Base-by-base conservation (phyloP, 2,329 filamentous ascomycete genomes). In the Diplodia intermedia region DNA sequence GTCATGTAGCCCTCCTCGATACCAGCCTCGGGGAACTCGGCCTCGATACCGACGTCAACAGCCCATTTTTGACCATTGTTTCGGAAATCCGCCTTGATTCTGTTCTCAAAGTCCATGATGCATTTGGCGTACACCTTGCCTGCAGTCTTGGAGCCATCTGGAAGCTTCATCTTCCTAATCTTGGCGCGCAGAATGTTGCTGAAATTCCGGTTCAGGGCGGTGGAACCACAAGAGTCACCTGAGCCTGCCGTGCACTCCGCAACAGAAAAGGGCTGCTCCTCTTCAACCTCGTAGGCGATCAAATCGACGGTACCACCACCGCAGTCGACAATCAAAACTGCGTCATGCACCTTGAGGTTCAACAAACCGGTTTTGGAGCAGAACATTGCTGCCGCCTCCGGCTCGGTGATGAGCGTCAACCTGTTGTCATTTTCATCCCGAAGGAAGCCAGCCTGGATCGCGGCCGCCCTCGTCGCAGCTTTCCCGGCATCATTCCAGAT, bases 1-100 rank as follows among this genome's bases (percentile, higher is more conserved):
- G 94, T 98, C 95, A 99, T 99, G 84, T 97, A 98, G 62, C 95
- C 94, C 81, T 99, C 95, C 82, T 98, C 95, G 73, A 99, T 98
- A 73, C 93, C 94, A 38, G 95, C 95, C 78, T 98, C 95, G 49
- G 94, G 94, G 83, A 96, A 98, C 77, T 98, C 95, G 53, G 94
- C 93, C 84, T 99, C 95, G 75, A 99, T 98, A 77, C 95, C 95
- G 61, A 99, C 95, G 78, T 99, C 95, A 23, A 98, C 94, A 54
- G 95, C 95, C 95, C 95, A 98, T 81, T 98, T 98, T 81, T 98
- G 94, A 61, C 94, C 94, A 80, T 97, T 98, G 84, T 98, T 98
- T 72, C 95, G 89, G 90, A 99, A 99, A 80, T 98, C 95, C 61
- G 95, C 95, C 86, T 99, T 99, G 87, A 99, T 97, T 79, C 95